Evolutionary conservation across 2,329 filamentous ascomycete species (phyloP), one percentile per base, ranked within the genome.

Genomic region (Epichloe gansuensis): DNA sequence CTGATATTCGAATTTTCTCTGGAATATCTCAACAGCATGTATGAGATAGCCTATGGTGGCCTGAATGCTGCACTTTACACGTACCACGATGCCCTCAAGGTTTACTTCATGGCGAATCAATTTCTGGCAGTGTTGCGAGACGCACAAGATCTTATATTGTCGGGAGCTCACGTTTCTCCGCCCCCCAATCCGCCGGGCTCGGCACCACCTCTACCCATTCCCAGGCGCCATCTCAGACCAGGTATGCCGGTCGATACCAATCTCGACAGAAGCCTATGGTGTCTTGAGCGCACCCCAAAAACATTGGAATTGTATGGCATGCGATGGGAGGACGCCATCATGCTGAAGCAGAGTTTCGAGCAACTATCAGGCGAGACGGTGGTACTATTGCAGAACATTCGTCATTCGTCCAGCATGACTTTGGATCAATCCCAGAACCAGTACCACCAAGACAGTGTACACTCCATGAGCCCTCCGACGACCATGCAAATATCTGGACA

Each of bases 1-100:
- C 74, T 95, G 25, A 87, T 95, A 41, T 95, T 95, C 64, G 89
- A 95, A 64, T 84, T 93, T 61, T 84, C 84, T 56, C 81, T 91
- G 58, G 78, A 84, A n/a, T 96, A 93, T 62, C 78, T 93, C 47
- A 78, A 86, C 54, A 80, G 81, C 54, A 81, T 95, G 56, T 78
- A 86, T 59, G 78, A 81, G 5, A 76, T 89, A 45, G 76, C 86
- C 25, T 76, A 77, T 53, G 75, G 78, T 57, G 66, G 77, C 4
- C 68, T 73, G 35, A 77, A 81, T 54, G 74, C 77, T 15, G 78
- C 84, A 4, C 85, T 91, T 49, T 80, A 93, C 60, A 91, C 87
- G 1, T 95, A 90, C 60, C 84, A 94, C 61, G 91, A 96, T 63
- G 87, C 89, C 1, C 77, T 95, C 61, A 82, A 90, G 50, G 83